Conservation (phyloP, 106 monocot genomes). For the Alisma plantagoaquatica region DNA sequence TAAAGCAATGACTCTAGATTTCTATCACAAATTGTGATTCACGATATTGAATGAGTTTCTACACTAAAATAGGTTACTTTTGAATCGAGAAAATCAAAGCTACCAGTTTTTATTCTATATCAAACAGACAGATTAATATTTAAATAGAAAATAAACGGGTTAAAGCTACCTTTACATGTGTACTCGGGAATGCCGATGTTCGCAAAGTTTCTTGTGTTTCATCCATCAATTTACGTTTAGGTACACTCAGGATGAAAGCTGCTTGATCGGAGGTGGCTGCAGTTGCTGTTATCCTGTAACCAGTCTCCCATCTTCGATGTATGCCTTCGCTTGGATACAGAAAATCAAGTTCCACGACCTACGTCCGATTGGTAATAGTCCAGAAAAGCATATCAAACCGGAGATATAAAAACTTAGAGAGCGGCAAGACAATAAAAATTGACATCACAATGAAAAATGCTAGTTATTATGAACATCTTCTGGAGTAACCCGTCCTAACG, state of each 20-base stretch:
- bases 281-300: slow-evolving; percentile 86
- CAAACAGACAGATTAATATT: too few species aligned
- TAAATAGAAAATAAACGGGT: too few species aligned
- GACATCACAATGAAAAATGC: neutral
- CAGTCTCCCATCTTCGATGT: slow-evolving; percentile 86
- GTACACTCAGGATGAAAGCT: slow-evolving; percentile 87
- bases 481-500: neutral
- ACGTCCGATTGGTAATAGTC: slow-evolving; percentile 6
- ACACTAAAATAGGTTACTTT: too few species aligned
- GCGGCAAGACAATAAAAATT: neutral
- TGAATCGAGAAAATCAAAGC: neutral
- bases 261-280: slow-evolving; percentile 96
- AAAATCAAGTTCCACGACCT: slow-evolving; percentile 97
- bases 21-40: too few species aligned
- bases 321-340: slow-evolving; percentile 98
- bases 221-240: slow-evolving; percentile 65
- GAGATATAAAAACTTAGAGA: too few species aligned
- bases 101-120: too few species aligned
- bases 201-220: slow-evolving; percentile 97
- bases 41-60: too few species aligned
- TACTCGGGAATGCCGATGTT: slow-evolving; percentile 89
- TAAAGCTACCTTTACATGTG: slow-evolving; percentile 90
- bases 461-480: neutral
- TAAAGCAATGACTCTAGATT: too few species aligned
- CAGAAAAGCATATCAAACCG: too few species aligned